phyloP scores from a whole-genome alignment of 345 rosid genomes.

The Populus euphratica region DNA sequence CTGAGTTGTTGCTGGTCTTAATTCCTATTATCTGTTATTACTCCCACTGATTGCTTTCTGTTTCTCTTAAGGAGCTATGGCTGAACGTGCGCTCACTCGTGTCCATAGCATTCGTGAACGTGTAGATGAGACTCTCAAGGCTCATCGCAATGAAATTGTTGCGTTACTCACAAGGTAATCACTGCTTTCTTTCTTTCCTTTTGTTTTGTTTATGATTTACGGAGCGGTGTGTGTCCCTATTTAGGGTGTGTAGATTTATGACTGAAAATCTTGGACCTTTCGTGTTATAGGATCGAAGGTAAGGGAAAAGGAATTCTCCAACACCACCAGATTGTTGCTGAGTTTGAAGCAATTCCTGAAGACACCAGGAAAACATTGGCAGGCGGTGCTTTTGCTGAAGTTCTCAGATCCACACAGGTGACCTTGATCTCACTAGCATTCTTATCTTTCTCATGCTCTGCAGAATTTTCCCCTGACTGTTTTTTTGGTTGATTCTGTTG shows the following conservation, averaged over 20 bases:
- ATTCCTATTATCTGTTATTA: background rate
- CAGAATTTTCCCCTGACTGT: background rate
- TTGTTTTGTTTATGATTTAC: no score
- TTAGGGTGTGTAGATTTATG: background rate
- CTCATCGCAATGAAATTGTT: conserved; percentile 61
- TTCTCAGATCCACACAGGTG: conserved; percentile 71
- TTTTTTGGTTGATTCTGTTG: conserved; percentile 1
- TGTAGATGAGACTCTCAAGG: conserved; percentile 61
- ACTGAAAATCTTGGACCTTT: background rate
- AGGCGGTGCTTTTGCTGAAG: conserved; percentile 60
- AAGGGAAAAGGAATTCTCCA: conserved; percentile 81
- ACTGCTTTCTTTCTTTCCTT: background rate
- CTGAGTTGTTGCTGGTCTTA: background rate
- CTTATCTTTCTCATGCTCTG: background rate
- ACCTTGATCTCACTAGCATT: background rate
- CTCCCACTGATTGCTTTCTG: background rate
- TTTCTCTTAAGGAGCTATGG: conserved; percentile 36
- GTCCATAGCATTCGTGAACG: conserved; percentile 72
- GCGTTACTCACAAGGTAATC: conserved; percentile 67
- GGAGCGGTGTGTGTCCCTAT: background rate
- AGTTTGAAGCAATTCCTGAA: conserved; percentile 65
- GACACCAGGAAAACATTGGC: conserved; percentile 46
- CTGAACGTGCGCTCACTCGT: conserved; percentile 51
- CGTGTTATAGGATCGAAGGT: conserved; percentile 50
- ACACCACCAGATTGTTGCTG: conserved; percentile 63